Base-by-base conservation (phyloP, 257 asterid species). In the Cruciata laevipes region DNA sequence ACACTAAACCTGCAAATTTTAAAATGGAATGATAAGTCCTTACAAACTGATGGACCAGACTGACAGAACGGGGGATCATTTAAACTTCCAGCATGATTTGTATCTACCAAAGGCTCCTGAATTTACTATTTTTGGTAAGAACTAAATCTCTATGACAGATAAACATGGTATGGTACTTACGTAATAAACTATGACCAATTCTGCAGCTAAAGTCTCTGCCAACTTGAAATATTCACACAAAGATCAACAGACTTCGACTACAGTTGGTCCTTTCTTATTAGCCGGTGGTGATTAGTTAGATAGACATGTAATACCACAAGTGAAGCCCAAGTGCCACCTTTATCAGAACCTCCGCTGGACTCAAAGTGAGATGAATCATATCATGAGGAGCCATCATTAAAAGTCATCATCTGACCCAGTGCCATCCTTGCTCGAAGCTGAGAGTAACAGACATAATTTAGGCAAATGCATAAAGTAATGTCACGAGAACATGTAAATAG, bases 341-440 rank as follows among this genome's bases (percentile, higher is more conserved):
- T 63, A 66, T 68, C 65, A 55, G 63, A 74, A 68, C 71, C 72
- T 42, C 68, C 66, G 70, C 55, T 71, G 73, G 23, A 71, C 71
- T 61, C 63, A 7, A 64, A 49, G 65, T 69, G 58, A 64, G 77
- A 72, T 59, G 56, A 65, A 61, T 35, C 47, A 68, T 71, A 47
- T 86, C 83, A 86, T 38, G 83, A 58, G 24, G 90, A 80, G 61
- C 84, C 78, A 80, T 85, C 89, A 61, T 77, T 88, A 63, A 73
- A 80, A 76, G 79, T 69, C 87, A 74, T 57, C 67, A 86, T 79
- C 66, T 86, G 98, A 24, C 73, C 82, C 59, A 86, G 81, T 67
- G 85, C 89, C 67, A 78, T 83, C 71, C 73, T 83, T 31, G 85
- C 78, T 65, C 95, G 91, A 76, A 92, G 97, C 98, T 92, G 85